Evolutionary conservation across 805 yeast species (phyloP), one percentile per base, ranked within the genome.

Genomic region (Wickerhamomyces canadensis): DNA sequence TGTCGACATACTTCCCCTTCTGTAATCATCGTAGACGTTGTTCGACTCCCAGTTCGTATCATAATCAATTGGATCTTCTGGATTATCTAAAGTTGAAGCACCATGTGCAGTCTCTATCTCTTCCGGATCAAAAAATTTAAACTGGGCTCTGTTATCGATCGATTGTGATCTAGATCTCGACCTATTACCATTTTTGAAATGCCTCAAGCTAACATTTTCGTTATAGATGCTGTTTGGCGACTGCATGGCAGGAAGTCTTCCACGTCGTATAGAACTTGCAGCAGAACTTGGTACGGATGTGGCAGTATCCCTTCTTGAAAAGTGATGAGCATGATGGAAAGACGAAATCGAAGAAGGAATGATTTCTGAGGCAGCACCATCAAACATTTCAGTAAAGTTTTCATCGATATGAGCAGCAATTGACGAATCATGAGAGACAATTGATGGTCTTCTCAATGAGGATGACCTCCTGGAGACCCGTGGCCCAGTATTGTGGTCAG

Each of bases 51-150:
- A 83, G 47, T 76, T 70, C 7, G 85, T 78, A 52, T 84, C 81
- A 51, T 79, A 84, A 54, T 84, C 93, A 17, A 83, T 74, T 0
- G 74, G 71, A 2, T 44, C 47, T 24, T 47, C 55, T 9, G 72
- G 68, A 48, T 75, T 72, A 43, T 79, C 84, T 47, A 81, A 55
- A 2, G 91, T 81, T 2, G 96, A 84, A 1, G 91, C 72, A 33
- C 96, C 96, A 37, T 84, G 93, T 0, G 98, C 97, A 35, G 72
- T 68, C 51, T 83, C 89, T 32, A 91, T 80, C 47, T 87, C 93
- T 38, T 84, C 86, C 4, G 82, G 68, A 10, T 91, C 78, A 60
- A 91, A 91, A 57, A 89, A 91, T 43, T 78, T 74, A 64, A 93
- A 91, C 38, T 79, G 67, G 12, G 61, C 54, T n/a, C 50, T 49